Base-by-base conservation (phyloP, 352 stramenopile species). In the Pythium oligandrum region DNA sequence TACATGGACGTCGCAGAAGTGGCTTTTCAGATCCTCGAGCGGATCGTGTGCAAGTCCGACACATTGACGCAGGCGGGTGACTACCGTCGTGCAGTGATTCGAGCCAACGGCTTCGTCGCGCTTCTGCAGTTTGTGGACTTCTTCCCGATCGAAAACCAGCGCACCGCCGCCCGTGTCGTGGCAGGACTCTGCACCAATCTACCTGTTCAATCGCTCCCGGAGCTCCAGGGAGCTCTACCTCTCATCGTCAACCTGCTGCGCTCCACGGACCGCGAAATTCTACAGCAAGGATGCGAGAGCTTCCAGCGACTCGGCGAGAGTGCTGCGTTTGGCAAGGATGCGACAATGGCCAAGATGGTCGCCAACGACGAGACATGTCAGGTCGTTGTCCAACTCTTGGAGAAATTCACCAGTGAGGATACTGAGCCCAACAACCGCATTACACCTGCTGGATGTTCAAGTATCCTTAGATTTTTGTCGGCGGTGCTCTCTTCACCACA, bases 1-100 rank as follows among this genome's bases (percentile, higher is more conserved):
- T 92, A 89, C 59, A 88, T 92, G 75, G 81, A 92, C 53, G 76
- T 92, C 34, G 81, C 78, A 0, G 81, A 92, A 53, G 51, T 88
- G 33, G 68, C 76, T 9, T 57, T 92, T 50, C 75, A 86, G 53
- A 83, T 89, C 49, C 55, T 92, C 0, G 78, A 90, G 30, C 68
- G 61, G 12, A 75, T 92, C 31, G 65, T 84, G 7, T 83, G 64
- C 36, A 61, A 67, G 5, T 34, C 61, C 4, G 55, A 70, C 10
- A 55, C 55, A 40, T 51, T 54, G 4, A 38, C 63, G 4, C 31
- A 17, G 8, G 26, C 47, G 0, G 31, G 48, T 1, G 63, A 72
- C 46, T 78, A 78, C 42, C 67, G 80, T 2, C 54, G 62, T 3
- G 55, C 64, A 2, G 67, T 89, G 4, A 69, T 89, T 40, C 45